Conservation (phyloP, 129 eudicot genomes). For the Erigeron canadensis region DNA sequence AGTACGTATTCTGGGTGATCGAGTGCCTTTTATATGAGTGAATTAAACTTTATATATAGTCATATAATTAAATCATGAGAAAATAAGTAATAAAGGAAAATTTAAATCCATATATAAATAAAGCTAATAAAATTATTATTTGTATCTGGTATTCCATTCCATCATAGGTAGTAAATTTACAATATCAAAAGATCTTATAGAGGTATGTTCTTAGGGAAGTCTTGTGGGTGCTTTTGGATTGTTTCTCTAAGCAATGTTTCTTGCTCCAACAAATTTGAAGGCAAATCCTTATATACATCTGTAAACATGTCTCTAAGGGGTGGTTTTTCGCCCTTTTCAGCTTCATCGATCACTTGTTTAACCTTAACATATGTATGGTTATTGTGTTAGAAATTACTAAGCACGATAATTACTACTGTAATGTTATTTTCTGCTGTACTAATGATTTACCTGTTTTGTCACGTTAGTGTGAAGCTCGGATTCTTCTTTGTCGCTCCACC, state of each 20-base stretch:
- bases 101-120: too few relatives aligned
- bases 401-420: background rate
- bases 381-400: background rate
- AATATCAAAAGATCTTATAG: slow-evolving; percentile 17
- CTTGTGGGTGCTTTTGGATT: slow-evolving; percentile 52
- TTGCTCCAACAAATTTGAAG: slow-evolving; percentile 63
- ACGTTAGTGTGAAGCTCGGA: slow-evolving; percentile 33
- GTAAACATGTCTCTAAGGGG: slow-evolving; percentile 45
- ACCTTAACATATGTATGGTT: slow-evolving; percentile 36
- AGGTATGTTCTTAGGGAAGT: slow-evolving; percentile 54
- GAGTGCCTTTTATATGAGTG: too few relatives aligned
- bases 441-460: slow-evolving; percentile 51
- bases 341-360: slow-evolving; percentile 48
- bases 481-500: slow-evolving; percentile 76
- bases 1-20: too few relatives aligned
- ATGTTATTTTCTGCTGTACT: background rate
- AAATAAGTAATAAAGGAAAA: too few relatives aligned
- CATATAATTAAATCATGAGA: too few relatives aligned
- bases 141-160: too few relatives aligned
- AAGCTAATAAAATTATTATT: too few relatives aligned
- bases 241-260: slow-evolving; percentile 56
- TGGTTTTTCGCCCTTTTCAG: slow-evolving; percentile 62
- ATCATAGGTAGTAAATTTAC: too few relatives aligned
- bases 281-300: slow-evolving; percentile 60
- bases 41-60: too few relatives aligned